Conservation (phyloP, 2,329 filamentous ascomycete genomes). For the Hypoxylon sp. region DNA sequence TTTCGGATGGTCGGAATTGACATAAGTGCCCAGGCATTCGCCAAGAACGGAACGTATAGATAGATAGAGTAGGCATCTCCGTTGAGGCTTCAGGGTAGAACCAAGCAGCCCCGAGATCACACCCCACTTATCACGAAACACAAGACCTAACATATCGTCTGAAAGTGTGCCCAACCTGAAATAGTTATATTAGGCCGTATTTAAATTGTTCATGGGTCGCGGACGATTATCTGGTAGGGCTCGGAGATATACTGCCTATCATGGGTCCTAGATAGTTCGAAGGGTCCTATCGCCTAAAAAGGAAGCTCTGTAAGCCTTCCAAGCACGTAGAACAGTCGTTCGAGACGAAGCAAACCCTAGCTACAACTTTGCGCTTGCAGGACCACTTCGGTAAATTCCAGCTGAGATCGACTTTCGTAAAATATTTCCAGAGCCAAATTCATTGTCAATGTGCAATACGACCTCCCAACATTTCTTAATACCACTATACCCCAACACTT, state of each 20-base stretch:
- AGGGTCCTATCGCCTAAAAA: background rate
- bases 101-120: background rate
- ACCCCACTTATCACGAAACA: slow-evolving; percentile 1
- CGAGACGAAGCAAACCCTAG: background rate
- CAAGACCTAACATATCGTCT: background rate
- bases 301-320: background rate
- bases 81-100: background rate
- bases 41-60: slow-evolving; percentile 2
- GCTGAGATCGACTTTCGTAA: background rate
- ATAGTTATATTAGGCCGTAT: slow-evolving; percentile 2
- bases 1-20: slow-evolving; percentile 9
- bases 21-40: slow-evolving; percentile 6
- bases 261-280: background rate
- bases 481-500: background rate
- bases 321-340: background rate
- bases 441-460: background rate
- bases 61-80: slow-evolving; percentile 4
- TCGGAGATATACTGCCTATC: slow-evolving; percentile 8
- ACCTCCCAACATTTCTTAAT: background rate
- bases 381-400: background rate
- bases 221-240: background rate
- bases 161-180: background rate
- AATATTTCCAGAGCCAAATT: background rate
- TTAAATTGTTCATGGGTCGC: background rate
- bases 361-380: background rate